Base-by-base conservation (phyloP, 495 filamentous ascomycete genomes). In the Podospora pseudopauciseta region DNA sequence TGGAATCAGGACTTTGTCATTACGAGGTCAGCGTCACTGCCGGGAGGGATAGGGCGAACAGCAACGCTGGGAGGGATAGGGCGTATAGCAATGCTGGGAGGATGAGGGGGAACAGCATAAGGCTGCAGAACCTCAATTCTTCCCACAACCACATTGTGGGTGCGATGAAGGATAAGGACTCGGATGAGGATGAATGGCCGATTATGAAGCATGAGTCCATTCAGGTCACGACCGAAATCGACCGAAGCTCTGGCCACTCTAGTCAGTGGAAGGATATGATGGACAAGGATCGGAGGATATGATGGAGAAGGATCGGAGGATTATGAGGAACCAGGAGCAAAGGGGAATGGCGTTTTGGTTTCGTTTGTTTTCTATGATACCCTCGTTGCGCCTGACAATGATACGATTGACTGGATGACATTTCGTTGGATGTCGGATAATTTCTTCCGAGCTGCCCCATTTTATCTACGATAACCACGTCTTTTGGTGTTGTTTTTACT, bases 121-220 rank as follows among this genome's bases (percentile, higher is more conserved):
- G 26, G 63, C 34, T 69, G 63, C 16, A 28, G 58, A 26, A 62
- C 26, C 6, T 65, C 30, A 28, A 18, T 26, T 5, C 18, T 23
- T 13, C 7, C 1, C 39, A 49, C 39, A 34, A 53, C 20, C 6
- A 26, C 16, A 28, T 16, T 39, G 19, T 11, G 28, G 26, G 19
- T 2, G 59, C 39, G n/a, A 23, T n/a, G 49, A 54, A 5, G 59
- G 65, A 63, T 4, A 61, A 27, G 34, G 67, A 68, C 32, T 56
- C 28, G 49, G 65, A 66, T 49, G 56, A 59, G 18, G 67, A 69
- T 66, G 67, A 69, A 64, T 65, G 39, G 57, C 67, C 67, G 63
- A 69, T 69, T 58, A 62, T 65, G 63, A 63, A 63, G 39, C 49
- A 49, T 2, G 39, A 49, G 39, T 49, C 39, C 13, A 6, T 49